These are phyloP conservation scores for Capsicum rhomboideum DNA, from an alignment of 257 asterid genomes.

Conservation along the genomic window DNA sequence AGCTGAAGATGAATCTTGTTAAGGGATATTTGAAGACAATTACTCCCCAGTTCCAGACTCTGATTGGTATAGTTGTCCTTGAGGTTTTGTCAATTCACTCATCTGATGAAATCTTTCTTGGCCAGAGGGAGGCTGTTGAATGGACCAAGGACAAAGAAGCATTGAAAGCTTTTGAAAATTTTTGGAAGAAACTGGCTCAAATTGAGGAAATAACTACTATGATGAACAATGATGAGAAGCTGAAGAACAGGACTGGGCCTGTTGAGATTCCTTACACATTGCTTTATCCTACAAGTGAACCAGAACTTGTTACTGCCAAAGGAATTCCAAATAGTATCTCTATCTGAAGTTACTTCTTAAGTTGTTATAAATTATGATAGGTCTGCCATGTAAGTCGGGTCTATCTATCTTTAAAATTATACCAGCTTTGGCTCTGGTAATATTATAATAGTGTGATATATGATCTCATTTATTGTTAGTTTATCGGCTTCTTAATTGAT, in stretches of 20 bases:
- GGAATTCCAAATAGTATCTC: too few relatives aligned
- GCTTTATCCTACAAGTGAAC: too few relatives aligned
- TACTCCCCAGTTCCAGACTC: too few relatives aligned
- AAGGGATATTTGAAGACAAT: too few relatives aligned
- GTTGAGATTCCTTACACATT: conserved; percentile 2
- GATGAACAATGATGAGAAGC: conserved; percentile 35
- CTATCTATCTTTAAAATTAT: too few relatives aligned
- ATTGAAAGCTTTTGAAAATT: conserved; percentile 36
- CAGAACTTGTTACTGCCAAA: too few relatives aligned
- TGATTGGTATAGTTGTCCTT: background rate
- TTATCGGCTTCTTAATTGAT: too few relatives aligned
- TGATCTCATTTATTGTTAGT: too few relatives aligned
- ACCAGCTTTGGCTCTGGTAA: too few relatives aligned
- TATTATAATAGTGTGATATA: too few relatives aligned
- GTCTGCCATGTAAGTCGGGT: background rate
- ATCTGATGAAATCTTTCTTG: background rate
- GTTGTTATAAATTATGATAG: background rate
- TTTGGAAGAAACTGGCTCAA: conserved; percentile 32
- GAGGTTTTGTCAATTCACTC: background rate
- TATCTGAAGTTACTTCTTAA: too few relatives aligned
- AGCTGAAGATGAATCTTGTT: background rate
- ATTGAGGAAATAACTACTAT: conserved; percentile 33
- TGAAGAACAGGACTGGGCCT: conserved; percentile 54
- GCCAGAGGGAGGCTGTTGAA: conserved; percentile 4
- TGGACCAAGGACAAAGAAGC: conserved; percentile 54